These are phyloP conservation scores for Phytophthora pluvialis DNA, from an alignment of 352 stramenopile species.

Conservation along the genomic window DNA sequence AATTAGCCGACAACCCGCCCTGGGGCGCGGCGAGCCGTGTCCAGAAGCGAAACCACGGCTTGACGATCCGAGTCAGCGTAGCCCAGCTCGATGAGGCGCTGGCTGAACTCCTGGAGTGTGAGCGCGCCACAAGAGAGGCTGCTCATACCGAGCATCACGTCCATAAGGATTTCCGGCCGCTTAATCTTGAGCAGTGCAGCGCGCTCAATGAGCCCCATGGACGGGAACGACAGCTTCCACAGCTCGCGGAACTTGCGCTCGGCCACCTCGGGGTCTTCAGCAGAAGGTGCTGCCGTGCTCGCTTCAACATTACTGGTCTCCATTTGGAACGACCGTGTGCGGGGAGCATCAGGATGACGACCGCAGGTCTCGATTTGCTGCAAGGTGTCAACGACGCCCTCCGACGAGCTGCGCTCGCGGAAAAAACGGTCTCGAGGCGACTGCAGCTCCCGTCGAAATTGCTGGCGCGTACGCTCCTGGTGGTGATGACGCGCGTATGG, in stretches of 20 bases:
- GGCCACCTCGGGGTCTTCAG: constrained; percentile 38
- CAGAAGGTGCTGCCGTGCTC: constrained; percentile 5
- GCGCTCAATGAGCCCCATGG: constrained; percentile 70
- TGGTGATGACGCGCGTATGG: constrained; percentile 27
- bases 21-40: constrained; percentile 48
- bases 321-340: constrained; percentile 61
- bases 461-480: constrained; percentile 38
- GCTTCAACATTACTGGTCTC: constrained; percentile 42
- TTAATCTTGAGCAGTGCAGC: constrained; percentile 66
- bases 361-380: constrained; percentile 38
- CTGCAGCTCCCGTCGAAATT: constrained; percentile 33
- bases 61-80: constrained; percentile 65
- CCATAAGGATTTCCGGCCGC: constrained; percentile 68
- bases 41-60: constrained; percentile 61
- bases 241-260: constrained; percentile 72
- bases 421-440: constrained; percentile 47
- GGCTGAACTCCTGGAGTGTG: constrained; percentile 63
- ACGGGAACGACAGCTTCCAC: constrained; percentile 81
- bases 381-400: constrained; percentile 53
- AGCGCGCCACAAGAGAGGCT: constrained; percentile 69
- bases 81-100: constrained; percentile 62
- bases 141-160: constrained; percentile 85
- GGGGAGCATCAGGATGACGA: constrained; percentile 36
- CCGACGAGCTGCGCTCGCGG: constrained; percentile 62
- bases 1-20: constrained; percentile 21